These are phyloP conservation scores for Talaromyces funiculosus DNA, from an alignment of 2,329 filamentous ascomycete genomes.

Conservation along the genomic window DNA sequence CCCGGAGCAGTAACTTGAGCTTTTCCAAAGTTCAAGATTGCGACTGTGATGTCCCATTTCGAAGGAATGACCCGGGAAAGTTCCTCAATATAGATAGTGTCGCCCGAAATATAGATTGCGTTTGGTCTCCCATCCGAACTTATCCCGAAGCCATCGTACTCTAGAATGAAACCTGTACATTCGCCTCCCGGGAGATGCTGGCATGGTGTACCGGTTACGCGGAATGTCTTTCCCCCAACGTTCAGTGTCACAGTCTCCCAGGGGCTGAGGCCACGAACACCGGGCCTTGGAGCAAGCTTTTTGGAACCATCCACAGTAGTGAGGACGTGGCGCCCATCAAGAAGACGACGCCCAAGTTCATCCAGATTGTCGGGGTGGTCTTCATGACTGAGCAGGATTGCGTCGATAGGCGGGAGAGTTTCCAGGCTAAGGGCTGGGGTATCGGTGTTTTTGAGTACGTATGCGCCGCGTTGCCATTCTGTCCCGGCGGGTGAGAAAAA, in stretches of 20 bases:
- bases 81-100: constrained; percentile 46
- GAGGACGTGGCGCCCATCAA: constrained; percentile 44
- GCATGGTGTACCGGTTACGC: constrained; percentile 41
- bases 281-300: constrained; percentile 41
- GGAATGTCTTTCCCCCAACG: constrained; percentile 31
- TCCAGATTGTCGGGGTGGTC: constrained; percentile 50
- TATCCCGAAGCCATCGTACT: constrained; percentile 33
- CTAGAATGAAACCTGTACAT: constrained; percentile 44
- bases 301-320: constrained; percentile 44
- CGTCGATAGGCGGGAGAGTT: constrained; percentile 43
- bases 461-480: constrained; percentile 24
- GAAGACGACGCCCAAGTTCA: constrained; percentile 39
- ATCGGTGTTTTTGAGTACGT: constrained; percentile 27
- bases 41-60: constrained; percentile 34
- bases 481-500: constrained; percentile 41
- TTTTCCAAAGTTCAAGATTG: constrained; percentile 41
- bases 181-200: constrained; percentile 43
- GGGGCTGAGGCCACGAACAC: constrained; percentile 35
- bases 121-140: constrained; percentile 36
- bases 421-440: constrained; percentile 33
- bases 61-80: constrained; percentile 28
- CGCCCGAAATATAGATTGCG: constrained; percentile 47
- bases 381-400: constrained; percentile 48
- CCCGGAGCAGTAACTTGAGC: constrained; percentile 23
- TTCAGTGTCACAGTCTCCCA: constrained; percentile 33